Evolutionary conservation across 108 stramenopile species (phyloP).

Genomic region (Pelagomonas calceolata): DNA sequence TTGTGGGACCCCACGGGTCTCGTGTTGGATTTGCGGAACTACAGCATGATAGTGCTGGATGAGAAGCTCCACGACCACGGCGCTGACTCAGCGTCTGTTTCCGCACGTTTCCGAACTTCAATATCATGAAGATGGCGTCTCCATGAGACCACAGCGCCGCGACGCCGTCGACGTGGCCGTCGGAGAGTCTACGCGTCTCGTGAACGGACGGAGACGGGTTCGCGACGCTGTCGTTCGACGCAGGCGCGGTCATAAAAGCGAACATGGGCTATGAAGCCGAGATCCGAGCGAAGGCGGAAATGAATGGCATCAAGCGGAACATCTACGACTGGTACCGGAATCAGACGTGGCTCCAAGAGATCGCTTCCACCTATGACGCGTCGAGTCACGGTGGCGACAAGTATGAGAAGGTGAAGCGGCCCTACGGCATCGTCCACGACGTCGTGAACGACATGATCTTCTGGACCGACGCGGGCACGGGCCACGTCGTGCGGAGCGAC

Average conservation of each 20-base stretch:
- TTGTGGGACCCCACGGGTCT: conserved; percentile 3
- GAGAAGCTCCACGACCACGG: background rate
- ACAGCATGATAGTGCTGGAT: conserved; percentile 1
- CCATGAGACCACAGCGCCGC: too few species aligned
- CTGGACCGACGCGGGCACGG: background rate
- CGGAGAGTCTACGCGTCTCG: too few species aligned
- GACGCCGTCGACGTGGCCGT: too few species aligned
- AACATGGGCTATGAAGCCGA: background rate
- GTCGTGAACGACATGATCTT: background rate
- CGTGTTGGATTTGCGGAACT: conserved; percentile 8
- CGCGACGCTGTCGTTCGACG: too few species aligned
- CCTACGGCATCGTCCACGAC: background rate
- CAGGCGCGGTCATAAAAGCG: background rate
- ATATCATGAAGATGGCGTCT: too few species aligned
- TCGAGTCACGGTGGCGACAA: background rate
- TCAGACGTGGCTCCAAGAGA: background rate
- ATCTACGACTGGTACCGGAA: background rate
- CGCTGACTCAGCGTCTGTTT: too few species aligned
- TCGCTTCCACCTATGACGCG: background rate
- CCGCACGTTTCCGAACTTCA: too few species aligned
- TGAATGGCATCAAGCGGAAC: too few species aligned
- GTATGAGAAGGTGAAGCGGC: background rate
- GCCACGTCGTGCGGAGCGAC: background rate
- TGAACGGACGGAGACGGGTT: too few species aligned
- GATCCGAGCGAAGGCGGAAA: too few species aligned